Evolutionary conservation across 1,284 basidiomycete species (phyloP), one percentile per base, ranked within the genome.

Genomic region (Pseudozyma sp.): DNA sequence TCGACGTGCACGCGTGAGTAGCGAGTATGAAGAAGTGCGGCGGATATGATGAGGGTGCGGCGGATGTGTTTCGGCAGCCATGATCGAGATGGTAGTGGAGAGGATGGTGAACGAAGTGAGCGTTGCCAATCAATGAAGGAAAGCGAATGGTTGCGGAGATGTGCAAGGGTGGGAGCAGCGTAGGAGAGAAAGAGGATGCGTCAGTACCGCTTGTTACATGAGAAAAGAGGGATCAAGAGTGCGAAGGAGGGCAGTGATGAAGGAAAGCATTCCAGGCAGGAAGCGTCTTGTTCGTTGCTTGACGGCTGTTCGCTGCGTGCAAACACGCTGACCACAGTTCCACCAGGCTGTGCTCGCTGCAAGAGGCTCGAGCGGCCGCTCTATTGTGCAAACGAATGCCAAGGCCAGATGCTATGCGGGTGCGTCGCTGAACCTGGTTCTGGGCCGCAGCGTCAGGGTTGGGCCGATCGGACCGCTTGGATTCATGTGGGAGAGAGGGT

Each of bases 21-120:
- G 47, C 3, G 64, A 66, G 30, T 52, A 57, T 0, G 48, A 55
- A n/a, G 64, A 66, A n/a, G 51, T 51, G 19, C 64, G 64, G 13
- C 57, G 57, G 5, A 55, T 2, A 34, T 37, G 47, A 7, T 43
- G 10, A 1, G 37, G 3, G 11, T 42, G 35, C 8, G 52, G 17
- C 24, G 40, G 40, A 16, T 47, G 43, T 31, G 11, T 10, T 19
- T 49, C 44, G 39, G 34, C 37, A 5, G 48, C 42, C 47, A 59
- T 66, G 53, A 42, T 55, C 35, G 35, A 37, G 37, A 42, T 16
- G 16, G 30, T 9, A 30, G 7, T 40, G 31, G 35, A 24, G n/a
- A 10, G 11, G 16, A 42, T 42, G 7, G 40, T 13, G 4, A 29
- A 13, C 5, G 31, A 48, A 24, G 13, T 6, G 45, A 34, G 48